These are phyloP conservation scores for Climacium dendroides DNA, from an alignment of 225 moss, liverwort and hornwort species.

Conservation along the genomic window DNA sequence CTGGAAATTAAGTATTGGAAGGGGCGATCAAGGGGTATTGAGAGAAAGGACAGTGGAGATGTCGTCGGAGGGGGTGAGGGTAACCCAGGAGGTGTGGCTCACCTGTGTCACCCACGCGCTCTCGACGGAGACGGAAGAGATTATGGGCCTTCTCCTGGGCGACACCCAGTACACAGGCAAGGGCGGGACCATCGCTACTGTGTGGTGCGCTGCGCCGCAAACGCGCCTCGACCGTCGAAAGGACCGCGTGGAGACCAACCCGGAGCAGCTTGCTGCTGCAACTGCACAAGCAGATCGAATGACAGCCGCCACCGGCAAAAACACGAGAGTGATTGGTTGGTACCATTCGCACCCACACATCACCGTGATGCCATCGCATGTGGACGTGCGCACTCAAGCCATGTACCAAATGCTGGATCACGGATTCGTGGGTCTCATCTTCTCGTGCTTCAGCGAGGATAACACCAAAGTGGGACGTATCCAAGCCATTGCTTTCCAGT, in stretches of 20 bases:
- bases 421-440: constrained; percentile 90
- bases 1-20: not conserved
- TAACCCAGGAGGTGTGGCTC: constrained; percentile 85
- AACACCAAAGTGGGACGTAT: constrained; percentile 83
- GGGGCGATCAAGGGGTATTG: not conserved
- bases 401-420: constrained; percentile 96
- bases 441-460: constrained; percentile 97
- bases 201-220: constrained; percentile 96
- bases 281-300: constrained; percentile 91
- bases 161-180: constrained; percentile 65
- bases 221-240: constrained; percentile 92
- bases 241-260: constrained; percentile 95
- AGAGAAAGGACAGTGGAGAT: constrained; percentile 4
- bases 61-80: constrained; percentile 74
- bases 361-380: constrained; percentile 98
- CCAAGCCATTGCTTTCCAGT: constrained; percentile 96
- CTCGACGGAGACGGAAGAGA: constrained; percentile 94
- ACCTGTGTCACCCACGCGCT: constrained; percentile 91
- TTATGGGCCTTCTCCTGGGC: constrained; percentile 94
- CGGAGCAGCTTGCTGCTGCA: constrained; percentile 95
- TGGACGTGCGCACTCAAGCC: constrained; percentile 94
- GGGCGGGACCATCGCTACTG: constrained; percentile 55
- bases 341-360: constrained; percentile 99
- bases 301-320: constrained; percentile 63
- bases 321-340: constrained; percentile 95